Conservation (phyloP, 495 filamentous ascomycete genomes). For the Ramalina intermedia region DNA sequence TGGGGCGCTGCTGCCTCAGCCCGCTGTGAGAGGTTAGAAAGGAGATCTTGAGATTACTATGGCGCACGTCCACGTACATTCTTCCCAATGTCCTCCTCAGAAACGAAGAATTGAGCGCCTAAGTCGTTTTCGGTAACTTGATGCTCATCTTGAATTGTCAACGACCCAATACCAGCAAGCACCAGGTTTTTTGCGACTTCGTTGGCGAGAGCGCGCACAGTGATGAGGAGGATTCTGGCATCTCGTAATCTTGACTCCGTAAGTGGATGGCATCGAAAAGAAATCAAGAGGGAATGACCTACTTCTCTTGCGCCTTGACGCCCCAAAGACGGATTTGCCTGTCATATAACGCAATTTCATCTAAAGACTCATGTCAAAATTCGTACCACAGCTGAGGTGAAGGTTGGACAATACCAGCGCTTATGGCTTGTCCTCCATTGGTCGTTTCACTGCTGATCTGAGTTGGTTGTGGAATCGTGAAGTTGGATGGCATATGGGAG, state of each 20-base stretch:
- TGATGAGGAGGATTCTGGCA: constrained; percentile 81
- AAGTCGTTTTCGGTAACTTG: constrained; percentile 67
- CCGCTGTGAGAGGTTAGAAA: constrained; percentile 34
- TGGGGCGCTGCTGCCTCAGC: constrained; percentile 68
- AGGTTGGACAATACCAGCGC: too few species aligned
- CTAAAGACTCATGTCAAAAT: constrained; percentile 25
- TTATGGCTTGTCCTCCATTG: too few species aligned
- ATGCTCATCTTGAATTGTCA: constrained; percentile 79
- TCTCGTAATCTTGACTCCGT: constrained; percentile 53
- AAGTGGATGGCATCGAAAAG: neutral
- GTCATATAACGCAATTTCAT: constrained; percentile 96
- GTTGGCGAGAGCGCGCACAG: constrained; percentile 77
- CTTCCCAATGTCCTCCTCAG: constrained; percentile 55
- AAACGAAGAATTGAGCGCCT: constrained; percentile 77
- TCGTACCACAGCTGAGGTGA: too few species aligned
- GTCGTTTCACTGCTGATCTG: too few species aligned
- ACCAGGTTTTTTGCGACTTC: constrained; percentile 98
- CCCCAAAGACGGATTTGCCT: constrained; percentile 98
- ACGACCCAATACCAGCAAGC: constrained; percentile 77
- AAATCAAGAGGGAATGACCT: neutral
- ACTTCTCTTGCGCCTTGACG: constrained; percentile 80
- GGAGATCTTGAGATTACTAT: neutral
- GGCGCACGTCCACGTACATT: constrained; percentile 38
- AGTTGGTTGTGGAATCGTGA: too few species aligned
- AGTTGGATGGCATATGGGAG: too few species aligned